phyloP scores from a whole-genome alignment of 148 eudicot genomes.

The Simmondsia chinensis region DNA sequence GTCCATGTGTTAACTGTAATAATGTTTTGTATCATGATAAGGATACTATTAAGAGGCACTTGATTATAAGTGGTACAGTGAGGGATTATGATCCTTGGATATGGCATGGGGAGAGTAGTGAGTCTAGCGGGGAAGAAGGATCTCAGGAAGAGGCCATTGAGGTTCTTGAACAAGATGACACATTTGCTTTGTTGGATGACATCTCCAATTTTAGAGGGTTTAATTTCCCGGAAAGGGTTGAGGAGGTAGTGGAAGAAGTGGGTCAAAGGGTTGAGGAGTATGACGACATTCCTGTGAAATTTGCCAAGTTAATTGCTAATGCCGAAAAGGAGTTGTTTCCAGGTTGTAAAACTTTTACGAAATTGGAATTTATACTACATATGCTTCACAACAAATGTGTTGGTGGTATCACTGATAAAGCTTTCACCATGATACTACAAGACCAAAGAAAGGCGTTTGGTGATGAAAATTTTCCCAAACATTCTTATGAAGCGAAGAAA shows the following conservation, averaged over 20 bases:
- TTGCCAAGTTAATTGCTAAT: not conserved
- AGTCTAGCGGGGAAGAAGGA: too few species aligned
- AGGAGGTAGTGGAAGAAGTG: not conserved
- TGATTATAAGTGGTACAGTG: not conserved
- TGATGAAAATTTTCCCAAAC: not conserved
- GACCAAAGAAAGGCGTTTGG: not conserved
- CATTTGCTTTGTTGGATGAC: too few species aligned
- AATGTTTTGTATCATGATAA: not conserved
- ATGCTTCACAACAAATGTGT: not conserved
- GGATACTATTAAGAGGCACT: not conserved
- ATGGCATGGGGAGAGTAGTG: too few species aligned
- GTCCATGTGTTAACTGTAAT: not conserved
- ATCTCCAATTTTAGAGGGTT: too few species aligned
- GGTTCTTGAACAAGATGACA: too few species aligned
- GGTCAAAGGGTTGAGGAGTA: not conserved
- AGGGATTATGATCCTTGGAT: too few species aligned
- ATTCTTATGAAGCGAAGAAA: not conserved
- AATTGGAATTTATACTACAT: not conserved
- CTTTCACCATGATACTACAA: not conserved
- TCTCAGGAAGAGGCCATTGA: too few species aligned
- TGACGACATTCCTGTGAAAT: too few species aligned
- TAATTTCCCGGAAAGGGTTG: too few species aligned
- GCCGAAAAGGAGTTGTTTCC: not conserved
- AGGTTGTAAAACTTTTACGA: not conserved
- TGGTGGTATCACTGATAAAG: not conserved